Conservation (phyloP, 2,329 filamentous ascomycete species). For the Trichoderma sp. region DNA sequence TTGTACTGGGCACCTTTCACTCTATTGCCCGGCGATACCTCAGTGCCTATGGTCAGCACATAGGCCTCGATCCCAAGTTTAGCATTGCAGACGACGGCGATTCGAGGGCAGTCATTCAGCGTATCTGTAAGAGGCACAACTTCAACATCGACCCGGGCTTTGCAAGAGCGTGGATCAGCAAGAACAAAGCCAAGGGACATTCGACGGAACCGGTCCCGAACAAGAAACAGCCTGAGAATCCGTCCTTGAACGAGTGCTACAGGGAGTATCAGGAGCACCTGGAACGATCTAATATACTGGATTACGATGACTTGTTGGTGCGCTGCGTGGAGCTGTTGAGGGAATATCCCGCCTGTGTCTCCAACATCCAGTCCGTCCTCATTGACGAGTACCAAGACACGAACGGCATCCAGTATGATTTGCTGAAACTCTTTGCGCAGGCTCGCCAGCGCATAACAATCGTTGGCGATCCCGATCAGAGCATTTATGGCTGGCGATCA, state of each 20-base stretch:
- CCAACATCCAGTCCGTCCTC: constrained; percentile 85
- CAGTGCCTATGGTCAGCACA: constrained; percentile 77
- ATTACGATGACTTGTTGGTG: constrained; percentile 91
- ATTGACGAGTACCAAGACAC: constrained; percentile 99
- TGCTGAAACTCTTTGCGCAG: constrained; percentile 87
- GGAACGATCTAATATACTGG: constrained; percentile 75
- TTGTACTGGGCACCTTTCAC: constrained; percentile 93
- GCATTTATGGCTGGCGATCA: constrained; percentile 94
- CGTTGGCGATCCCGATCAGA: constrained; percentile 95
- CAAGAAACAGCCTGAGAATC: constrained; percentile 44
- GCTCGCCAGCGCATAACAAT: constrained; percentile 78
- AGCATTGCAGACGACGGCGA: constrained; percentile 87
- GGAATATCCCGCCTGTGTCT: constrained; percentile 75
- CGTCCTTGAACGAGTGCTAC: constrained; percentile 70
- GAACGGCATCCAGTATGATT: constrained; percentile 89
- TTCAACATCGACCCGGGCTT: constrained; percentile 68
- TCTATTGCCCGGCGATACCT: constrained; percentile 87
- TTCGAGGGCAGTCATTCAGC: constrained; percentile 74
- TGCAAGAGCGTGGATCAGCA: constrained; percentile 76
- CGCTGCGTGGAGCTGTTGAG: constrained; percentile 79
- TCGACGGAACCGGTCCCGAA: constrained; percentile 46
- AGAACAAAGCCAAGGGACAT: constrained; percentile 61
- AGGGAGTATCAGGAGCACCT: constrained; percentile 78
- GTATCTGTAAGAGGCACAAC: constrained; percentile 76
- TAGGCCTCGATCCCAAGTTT: constrained; percentile 81